A percentile compares a stretch with the other conserved stretches of the same genome.
Evolutionary conservation across 768 basidiomycete genomes (phyloP).

Genomic region (Boletus tomentosulus): DNA sequence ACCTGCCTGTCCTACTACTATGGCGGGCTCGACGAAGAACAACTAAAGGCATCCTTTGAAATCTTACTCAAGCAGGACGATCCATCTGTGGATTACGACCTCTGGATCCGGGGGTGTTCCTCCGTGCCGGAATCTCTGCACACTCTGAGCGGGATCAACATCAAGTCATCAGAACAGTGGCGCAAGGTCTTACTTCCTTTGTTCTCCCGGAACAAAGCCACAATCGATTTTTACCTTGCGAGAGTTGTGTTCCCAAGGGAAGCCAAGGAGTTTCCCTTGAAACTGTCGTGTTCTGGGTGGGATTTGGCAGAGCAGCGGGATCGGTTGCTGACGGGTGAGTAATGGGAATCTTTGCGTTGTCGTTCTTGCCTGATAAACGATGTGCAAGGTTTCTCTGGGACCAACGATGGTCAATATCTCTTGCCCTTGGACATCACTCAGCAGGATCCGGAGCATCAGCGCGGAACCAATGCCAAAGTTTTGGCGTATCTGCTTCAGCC

Average conservation of each 20-base stretch:
- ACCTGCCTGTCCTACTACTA: slow-evolving; percentile 24
- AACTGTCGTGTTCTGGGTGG: slow-evolving; percentile 27
- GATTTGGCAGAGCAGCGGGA: slow-evolving; percentile 22
- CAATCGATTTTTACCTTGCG: slow-evolving; percentile 27
- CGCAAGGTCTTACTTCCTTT: slow-evolving; percentile 8
- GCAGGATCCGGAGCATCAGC: slow-evolving; percentile 17
- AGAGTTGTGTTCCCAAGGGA: slow-evolving; percentile 25
- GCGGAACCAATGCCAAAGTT: slow-evolving; percentile 14
- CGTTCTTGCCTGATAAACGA: background rate
- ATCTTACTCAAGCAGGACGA: slow-evolving; percentile 18
- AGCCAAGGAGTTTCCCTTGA: slow-evolving; percentile 16
- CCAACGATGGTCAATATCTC: slow-evolving; percentile 26
- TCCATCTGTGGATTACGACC: slow-evolving; percentile 15
- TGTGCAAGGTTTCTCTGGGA: slow-evolving; percentile 22
- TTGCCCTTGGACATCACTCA: slow-evolving; percentile 27
- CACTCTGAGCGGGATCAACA: slow-evolving; percentile 20
- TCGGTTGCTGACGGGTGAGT: slow-evolving; percentile 19
- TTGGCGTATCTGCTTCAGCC: slow-evolving; percentile 18
- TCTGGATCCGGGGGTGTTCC: slow-evolving; percentile 17
- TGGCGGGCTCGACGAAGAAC: slow-evolving; percentile 16
- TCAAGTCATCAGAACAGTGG: slow-evolving; percentile 22
- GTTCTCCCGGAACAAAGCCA: slow-evolving; percentile 17
- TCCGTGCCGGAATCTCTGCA: slow-evolving; percentile 15
- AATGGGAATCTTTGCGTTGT: background rate
- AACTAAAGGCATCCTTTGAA: slow-evolving; percentile 17